These are phyloP conservation scores for Mycena filopes DNA, from an alignment of 768 basidiomycete species.

Conservation along the genomic window DNA sequence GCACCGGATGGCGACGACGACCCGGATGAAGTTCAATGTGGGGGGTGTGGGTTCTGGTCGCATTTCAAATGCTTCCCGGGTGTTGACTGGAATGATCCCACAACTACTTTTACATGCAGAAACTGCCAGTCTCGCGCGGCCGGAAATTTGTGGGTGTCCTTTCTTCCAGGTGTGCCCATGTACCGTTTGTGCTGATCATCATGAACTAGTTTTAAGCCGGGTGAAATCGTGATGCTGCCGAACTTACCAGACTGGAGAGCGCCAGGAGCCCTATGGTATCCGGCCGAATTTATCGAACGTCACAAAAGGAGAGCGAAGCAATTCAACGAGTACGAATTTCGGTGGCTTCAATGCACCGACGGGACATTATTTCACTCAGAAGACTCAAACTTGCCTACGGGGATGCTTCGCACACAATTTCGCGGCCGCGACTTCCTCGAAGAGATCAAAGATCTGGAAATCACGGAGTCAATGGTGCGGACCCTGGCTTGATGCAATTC, in stretches of 20 bases:
- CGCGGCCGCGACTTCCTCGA: not conserved
- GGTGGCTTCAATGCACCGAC: slow-evolving; percentile 5
- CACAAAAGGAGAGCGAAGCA: not conserved
- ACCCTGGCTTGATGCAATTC: too few relatives aligned
- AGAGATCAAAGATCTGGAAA: not conserved
- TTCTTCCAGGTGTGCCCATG: not conserved
- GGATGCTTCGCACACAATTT: not conserved
- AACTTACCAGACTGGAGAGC: not conserved
- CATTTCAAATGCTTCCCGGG: not conserved
- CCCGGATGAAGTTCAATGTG: slow-evolving; percentile 17
- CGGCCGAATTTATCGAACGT: slow-evolving; percentile 1
- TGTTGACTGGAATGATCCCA: slow-evolving; percentile 8
- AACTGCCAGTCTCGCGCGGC: not conserved
- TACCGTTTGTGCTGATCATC: not conserved
- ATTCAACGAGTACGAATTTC: slow-evolving; percentile 1
- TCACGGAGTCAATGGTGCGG: not conserved
- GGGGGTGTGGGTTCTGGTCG: slow-evolving; percentile 4
- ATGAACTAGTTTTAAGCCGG: not conserved
- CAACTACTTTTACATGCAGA: not conserved
- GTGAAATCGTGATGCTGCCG: not conserved
- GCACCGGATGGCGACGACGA: slow-evolving; percentile 10
- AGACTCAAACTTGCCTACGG: not conserved
- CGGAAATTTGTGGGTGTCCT: not conserved
- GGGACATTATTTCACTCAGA: not conserved
- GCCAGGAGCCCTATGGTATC: not conserved